A percentile compares a stretch with the other conserved stretches of the same genome.
These are phyloP conservation scores for Ganoderma meredithae DNA, from an alignment of 1,284 basidiomycete species.

Conservation along the genomic window DNA sequence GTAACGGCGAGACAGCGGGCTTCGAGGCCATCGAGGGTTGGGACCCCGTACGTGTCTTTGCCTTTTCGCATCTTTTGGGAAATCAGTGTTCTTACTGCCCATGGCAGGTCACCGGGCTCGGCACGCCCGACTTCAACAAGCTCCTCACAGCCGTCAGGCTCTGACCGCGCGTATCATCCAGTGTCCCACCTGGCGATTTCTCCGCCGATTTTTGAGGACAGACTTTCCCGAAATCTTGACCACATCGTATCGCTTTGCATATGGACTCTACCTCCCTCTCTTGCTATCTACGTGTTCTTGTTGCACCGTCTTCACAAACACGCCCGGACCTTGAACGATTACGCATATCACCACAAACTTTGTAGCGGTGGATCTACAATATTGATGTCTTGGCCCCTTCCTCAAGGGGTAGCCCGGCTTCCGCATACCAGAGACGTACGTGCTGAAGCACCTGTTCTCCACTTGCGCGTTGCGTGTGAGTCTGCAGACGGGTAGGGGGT, in stretches of 20 bases:
- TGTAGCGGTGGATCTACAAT: background rate
- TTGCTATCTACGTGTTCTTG: background rate
- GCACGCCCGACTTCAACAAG: slow-evolving; percentile 32
- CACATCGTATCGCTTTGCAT: background rate
- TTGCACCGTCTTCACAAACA: background rate
- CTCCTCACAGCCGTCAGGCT: slow-evolving; percentile 22
- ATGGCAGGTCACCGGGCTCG: slow-evolving; percentile 29
- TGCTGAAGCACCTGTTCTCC: background rate
- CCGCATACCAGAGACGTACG: background rate
- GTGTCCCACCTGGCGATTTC: too few species aligned
- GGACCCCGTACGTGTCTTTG: slow-evolving; percentile 46
- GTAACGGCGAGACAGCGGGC: slow-evolving; percentile 42
- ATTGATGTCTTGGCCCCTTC: background rate
- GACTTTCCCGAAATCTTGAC: background rate
- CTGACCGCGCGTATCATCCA: slow-evolving; percentile 1
- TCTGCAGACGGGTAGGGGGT: background rate
- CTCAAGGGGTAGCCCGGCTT: background rate
- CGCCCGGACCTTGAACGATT: background rate
- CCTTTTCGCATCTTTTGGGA: too few species aligned
- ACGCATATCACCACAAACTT: background rate
- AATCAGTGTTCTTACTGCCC: background rate
- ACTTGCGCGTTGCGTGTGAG: background rate
- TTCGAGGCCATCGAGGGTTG: slow-evolving; percentile 52
- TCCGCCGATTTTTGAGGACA: background rate
- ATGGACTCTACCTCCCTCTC: background rate